A percentile compares a stretch with the other conserved stretches of the same genome.
Conservation (phyloP, 768 basidiomycete genomes). For the Ephemerocybe angulata region DNA sequence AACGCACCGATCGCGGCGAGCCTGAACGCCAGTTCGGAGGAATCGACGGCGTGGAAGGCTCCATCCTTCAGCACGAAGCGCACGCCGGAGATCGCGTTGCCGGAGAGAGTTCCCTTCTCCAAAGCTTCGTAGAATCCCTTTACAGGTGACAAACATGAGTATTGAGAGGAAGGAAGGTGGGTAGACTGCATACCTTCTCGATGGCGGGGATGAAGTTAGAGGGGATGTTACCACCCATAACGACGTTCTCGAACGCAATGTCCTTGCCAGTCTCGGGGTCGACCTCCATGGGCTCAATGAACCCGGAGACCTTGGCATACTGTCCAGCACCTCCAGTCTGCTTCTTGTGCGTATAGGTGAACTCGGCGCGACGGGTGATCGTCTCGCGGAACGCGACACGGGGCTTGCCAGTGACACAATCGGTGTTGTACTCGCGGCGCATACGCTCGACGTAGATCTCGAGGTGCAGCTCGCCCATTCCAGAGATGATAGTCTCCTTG, state of each 20-base stretch:
- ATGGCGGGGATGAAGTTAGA: constrained; percentile 90
- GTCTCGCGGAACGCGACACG: constrained; percentile 97
- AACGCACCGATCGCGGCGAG: constrained; percentile 89
- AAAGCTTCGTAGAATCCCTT: constrained; percentile 95
- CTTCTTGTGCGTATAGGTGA: constrained; percentile 95
- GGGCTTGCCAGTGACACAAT: constrained; percentile 91
- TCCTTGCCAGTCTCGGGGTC: constrained; percentile 78
- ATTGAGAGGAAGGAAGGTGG: background rate
- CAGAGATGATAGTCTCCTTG: constrained; percentile 99
- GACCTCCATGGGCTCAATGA: constrained; percentile 83
- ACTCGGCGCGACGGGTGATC: constrained; percentile 75
- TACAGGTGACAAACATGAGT: background rate
- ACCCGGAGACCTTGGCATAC: constrained; percentile 88
- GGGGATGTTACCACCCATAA: constrained; percentile 92
- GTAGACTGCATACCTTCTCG: constrained; percentile 64
- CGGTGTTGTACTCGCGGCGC: constrained; percentile 94
- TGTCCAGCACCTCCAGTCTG: constrained; percentile 97
- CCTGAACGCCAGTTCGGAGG: constrained; percentile 93
- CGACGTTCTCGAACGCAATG: constrained; percentile 75
- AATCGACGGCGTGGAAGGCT: constrained; percentile 90
- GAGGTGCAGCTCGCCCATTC: constrained; percentile 98
- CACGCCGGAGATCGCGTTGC: constrained; percentile 82
- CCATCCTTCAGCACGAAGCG: constrained; percentile 90
- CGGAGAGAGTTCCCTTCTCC: constrained; percentile 85
- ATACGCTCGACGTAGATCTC: constrained; percentile 99